Base-by-base conservation (phyloP, 1,284 basidiomycete species). In the Hemileia vastatrix region DNA sequence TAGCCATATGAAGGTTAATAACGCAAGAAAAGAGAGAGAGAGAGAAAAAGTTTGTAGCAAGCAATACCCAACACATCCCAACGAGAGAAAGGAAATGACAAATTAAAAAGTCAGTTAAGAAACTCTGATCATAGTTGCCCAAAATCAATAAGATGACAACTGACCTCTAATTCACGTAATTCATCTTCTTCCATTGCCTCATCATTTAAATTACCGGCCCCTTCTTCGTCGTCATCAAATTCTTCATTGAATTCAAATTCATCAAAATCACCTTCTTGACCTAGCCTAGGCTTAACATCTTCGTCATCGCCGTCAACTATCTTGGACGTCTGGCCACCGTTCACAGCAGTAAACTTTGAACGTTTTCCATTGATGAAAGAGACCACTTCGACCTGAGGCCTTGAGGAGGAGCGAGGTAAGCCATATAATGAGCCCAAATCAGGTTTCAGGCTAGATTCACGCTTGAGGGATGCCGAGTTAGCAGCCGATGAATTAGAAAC, bases 211-310 rank as follows among this genome's bases (percentile, higher is more conserved):
- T 83, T 70, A 8, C 70, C 72, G 21, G 71, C 70, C 0, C 73
- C 84, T 72, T 91, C 89, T 56, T 92, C 89, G 67, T 92, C 89
- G 68, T 91, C 90, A 19, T 86, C 86, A 71, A 90, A 86, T 18
- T 87, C 86, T 69, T 87, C 87, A 70, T 91, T 88, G 70, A 83
- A 91, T 23, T 86, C 81, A 63, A 87, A 81, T 72, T 92, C 89
- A 70, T 90, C 89, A 64, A 87, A 72, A 33, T 57, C 40, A 64
- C 27, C 53, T 47, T 58, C 65, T 66, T 33, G 62, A 27, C 60
- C 66, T 31, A 63, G 49, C 19, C 53, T 57, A 9, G 57, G 63
- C 47, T 63, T 66, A 11, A 51, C 40, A 31, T 60, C 59, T 55
- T 56, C 57, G 21, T 62, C 58, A 49, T 65, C 45, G 33, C 53